A percentile compares a stretch with the other conserved stretches of the same genome.
phyloP scores from a whole-genome alignment of 2,329 filamentous ascomycete species.

The Trichoderma sp. region DNA sequence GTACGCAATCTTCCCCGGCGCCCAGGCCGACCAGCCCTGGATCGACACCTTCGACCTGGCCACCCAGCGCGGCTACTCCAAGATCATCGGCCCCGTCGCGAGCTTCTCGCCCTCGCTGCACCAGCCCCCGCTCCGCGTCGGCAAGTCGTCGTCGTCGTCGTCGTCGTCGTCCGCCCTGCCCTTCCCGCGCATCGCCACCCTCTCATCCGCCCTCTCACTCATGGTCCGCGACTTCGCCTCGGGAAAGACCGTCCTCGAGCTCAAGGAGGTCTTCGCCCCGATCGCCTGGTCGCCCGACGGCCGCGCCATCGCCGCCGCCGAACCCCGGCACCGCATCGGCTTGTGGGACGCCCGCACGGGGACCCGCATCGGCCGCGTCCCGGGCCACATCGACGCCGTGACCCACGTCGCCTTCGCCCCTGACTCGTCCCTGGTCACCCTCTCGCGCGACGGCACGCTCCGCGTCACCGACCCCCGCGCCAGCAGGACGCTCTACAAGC shows the following conservation, averaged over 20 bases:
- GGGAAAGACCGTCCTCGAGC: slow-evolving; percentile 33
- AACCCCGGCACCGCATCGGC: slow-evolving; percentile 30
- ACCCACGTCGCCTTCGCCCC: slow-evolving; percentile 37
- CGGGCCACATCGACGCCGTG: slow-evolving; percentile 36
- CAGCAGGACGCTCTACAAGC: slow-evolving; percentile 35
- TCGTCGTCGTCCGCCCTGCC: background rate
- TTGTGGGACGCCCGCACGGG: slow-evolving; percentile 34
- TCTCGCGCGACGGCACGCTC: slow-evolving; percentile 38
- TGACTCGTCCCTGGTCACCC: slow-evolving; percentile 31
- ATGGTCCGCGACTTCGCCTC: slow-evolving; percentile 31
- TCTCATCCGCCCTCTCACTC: slow-evolving; percentile 32
- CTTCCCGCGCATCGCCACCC: slow-evolving; percentile 27
- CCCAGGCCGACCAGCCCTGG: slow-evolving; percentile 33
- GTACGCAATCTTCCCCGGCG: slow-evolving; percentile 32
- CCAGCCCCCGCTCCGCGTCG: background rate
- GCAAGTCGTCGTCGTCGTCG: background rate
- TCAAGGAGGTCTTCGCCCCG: slow-evolving; percentile 32
- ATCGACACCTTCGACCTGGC: slow-evolving; percentile 35
- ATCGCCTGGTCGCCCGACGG: slow-evolving; percentile 36
- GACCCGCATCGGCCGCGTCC: slow-evolving; percentile 30
- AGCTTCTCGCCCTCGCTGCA: slow-evolving; percentile 24
- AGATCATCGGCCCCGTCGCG: slow-evolving; percentile 33
- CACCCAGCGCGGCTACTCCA: slow-evolving; percentile 29
- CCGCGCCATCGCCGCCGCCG: slow-evolving; percentile 31
- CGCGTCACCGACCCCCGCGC: slow-evolving; percentile 35